Evolutionary conservation across 2,329 filamentous ascomycete species (phyloP), one percentile per base, ranked within the genome.

Genomic region (Colletotrichum musicola): DNA sequence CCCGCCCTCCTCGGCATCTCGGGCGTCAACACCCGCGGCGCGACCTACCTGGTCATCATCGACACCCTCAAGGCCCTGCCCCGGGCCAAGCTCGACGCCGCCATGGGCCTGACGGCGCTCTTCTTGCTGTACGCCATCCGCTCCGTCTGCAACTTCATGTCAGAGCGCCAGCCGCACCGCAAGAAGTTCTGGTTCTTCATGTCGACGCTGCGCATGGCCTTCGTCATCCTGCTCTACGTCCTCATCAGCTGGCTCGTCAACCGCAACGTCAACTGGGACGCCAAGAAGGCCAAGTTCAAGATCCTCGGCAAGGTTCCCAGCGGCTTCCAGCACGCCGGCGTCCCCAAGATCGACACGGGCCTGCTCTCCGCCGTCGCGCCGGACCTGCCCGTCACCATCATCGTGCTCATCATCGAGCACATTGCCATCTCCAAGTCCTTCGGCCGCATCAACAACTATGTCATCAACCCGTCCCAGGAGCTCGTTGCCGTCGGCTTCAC

Each of bases 401-500:
- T 95, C 71, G 93, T 95, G 54, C 84, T 95, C 64, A 85, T 95
- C 20, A 93, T 95, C 62, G 93, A 95, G 79, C 93, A 95, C 75
- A 94, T 95, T 72, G 92, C 93, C 49, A 95, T 95, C 69, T 90
- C 92, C 6, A 95, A 95, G 77, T 93, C 92, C 0, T 95, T 95
- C 75, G 93, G 92, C 6, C 86, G 93, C 66, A 85, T 93, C 71
- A 93, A 93, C 81, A 93, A 93, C 79, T 95, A 95, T 77, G 90
- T 87, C 14, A 91, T 95, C 74, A 86, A 93, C 64, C 92, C 93
- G 0, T 94, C 92, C 0, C 93, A 95, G 74, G 93, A 95, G 75
- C 82, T 95, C 42, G 90, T 95, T 30, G 92, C 92, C 13, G 92
- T 95, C 70, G 93, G 93, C 42, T 88, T 93, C 3, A 89, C 88